Base-by-base conservation (phyloP, 202 grass and related monocot species). In the Saccharum hybrid region DNA sequence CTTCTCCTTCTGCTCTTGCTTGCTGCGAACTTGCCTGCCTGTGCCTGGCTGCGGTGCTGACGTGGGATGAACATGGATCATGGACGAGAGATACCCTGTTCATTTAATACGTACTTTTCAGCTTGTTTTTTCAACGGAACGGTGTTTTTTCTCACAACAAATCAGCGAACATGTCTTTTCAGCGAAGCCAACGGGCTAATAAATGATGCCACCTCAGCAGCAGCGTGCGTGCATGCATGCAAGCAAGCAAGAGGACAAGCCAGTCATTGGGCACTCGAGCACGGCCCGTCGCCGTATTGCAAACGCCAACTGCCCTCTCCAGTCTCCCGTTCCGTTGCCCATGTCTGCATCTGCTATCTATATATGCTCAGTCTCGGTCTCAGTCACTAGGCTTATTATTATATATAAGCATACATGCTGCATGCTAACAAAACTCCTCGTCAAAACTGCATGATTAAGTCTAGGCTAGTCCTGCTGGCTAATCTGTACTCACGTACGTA, bases 191-290 rank as follows among this genome's bases (percentile, higher is more conserved):
- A 57, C 56, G 31, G 18, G 40, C 8, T n/a, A n/a, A n/a, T n/a
- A n/a, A 34, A 21, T 45, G 52, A 18, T 31, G 19, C 57, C 38
- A 72, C 52, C 22, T 16, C 72, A 13, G 31, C 26, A 71, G 41
- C 66, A 42, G 2, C 10, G 23, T 11, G n/a, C n/a, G n/a, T 81
- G 83, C 83, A 57, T 7, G 78, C 83, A 57, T 7, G n/a, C n/a
- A n/a, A n/a, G 78, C 19, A 31, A 1, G 63, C 23, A 42, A 26
- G 41, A 71, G 61, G 75, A 83, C 48, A n/a, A n/a, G n/a, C 22
- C 65, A 59, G 80, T 89, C 42, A 81, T 89, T 71, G 76, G 23
- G 41, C 77, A 85, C 77, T 79, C 31, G 48, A 66, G 63, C 82
- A 73, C 66, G n/a, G 36, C 26, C 78, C 48, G 71, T 85, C 45